These are phyloP conservation scores for Mycosphaerella sp. DNA, from an alignment of 2,329 filamentous ascomycete species.

Conservation along the genomic window DNA sequence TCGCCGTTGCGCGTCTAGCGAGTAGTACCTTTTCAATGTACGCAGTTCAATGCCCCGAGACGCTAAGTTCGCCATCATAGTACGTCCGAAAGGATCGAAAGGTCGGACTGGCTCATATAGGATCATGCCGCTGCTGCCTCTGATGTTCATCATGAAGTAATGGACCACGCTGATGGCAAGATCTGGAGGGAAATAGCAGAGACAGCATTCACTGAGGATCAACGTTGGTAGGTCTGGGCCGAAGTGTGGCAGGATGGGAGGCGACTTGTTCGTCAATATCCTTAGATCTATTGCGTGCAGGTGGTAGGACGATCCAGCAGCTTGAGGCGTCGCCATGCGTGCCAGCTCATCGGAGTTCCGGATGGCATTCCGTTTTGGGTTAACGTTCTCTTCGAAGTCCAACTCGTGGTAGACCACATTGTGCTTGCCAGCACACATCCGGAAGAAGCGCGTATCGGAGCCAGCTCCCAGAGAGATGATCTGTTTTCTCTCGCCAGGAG, in stretches of 20 bases:
- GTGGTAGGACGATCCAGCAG: conserved; percentile 42
- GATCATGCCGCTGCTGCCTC: conserved; percentile 54
- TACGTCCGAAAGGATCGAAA: conserved; percentile 77
- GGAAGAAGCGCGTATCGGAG: conserved; percentile 83
- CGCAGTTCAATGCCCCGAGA: conserved; percentile 77
- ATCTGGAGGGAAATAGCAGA: conserved; percentile 72
- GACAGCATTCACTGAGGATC: conserved; percentile 88
- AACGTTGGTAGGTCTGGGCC: conserved; percentile 65
- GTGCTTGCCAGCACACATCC: conserved; percentile 49
- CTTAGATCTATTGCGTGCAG: conserved; percentile 63
- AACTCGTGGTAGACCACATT: conserved; percentile 79
- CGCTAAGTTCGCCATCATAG: conserved; percentile 87
- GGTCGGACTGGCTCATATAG: conserved; percentile 88
- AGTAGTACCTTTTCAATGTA: conserved; percentile 67
- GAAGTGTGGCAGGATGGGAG: conserved; percentile 39
- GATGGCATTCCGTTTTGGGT: conserved; percentile 26
- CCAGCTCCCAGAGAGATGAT: conserved; percentile 90
- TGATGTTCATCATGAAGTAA: conserved; percentile 33
- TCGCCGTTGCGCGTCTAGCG: conserved; percentile 60
- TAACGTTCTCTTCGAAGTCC: conserved; percentile 69
- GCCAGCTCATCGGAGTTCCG: conserved; percentile 23
- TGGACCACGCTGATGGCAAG: conserved; percentile 50
- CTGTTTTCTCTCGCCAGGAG: conserved; percentile 45
- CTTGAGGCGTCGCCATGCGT: conserved; percentile 18
- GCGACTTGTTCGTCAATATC: conserved; percentile 40